phyloP scores from a whole-genome alignment of 352 stramenopile species.

The Blastocystis sp. region DNA sequence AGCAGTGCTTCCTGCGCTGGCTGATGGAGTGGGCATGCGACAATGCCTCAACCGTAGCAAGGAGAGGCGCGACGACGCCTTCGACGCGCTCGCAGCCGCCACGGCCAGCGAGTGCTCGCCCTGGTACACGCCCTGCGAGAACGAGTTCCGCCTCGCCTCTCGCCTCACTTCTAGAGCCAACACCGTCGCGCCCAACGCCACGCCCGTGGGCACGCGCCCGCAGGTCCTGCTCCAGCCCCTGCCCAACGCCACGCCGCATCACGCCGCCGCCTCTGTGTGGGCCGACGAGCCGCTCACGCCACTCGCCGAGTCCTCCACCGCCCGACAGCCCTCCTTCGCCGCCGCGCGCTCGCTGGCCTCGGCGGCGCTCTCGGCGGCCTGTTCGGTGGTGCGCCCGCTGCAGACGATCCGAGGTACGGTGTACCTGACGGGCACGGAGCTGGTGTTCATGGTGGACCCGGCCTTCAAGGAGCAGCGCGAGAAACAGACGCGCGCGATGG shows the following conservation, averaged over 20 bases:
- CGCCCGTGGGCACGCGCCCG: not conserved
- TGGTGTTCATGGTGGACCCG: conserved; percentile 12
- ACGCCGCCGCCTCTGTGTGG: conserved; percentile 13
- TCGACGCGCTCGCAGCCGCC: not conserved
- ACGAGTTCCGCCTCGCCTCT: not conserved
- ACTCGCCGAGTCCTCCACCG: not conserved
- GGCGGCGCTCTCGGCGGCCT: not conserved
- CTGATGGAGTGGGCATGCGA: not conserved
- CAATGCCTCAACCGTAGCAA: not conserved
- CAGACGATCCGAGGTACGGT: not conserved
- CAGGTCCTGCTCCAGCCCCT: not conserved
- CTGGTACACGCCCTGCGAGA: not conserved
- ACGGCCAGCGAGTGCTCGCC: not conserved
- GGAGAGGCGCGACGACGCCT: not conserved
- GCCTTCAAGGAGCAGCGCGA: not conserved
- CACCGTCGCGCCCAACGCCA: not conserved
- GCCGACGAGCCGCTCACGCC: not conserved
- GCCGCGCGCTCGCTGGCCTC: no score
- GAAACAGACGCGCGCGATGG: not conserved
- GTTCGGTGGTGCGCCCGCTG: not conserved
- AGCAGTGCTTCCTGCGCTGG: not conserved
- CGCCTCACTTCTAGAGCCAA: not conserved
- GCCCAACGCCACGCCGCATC: not conserved
- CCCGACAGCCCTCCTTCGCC: not conserved
- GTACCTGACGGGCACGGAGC: not conserved